Percentiles rank a stretch among this genome's conserved stretches.
Conservation (phyloP, 306 rosid genomes). For the Alnus glutinosa region DNA sequence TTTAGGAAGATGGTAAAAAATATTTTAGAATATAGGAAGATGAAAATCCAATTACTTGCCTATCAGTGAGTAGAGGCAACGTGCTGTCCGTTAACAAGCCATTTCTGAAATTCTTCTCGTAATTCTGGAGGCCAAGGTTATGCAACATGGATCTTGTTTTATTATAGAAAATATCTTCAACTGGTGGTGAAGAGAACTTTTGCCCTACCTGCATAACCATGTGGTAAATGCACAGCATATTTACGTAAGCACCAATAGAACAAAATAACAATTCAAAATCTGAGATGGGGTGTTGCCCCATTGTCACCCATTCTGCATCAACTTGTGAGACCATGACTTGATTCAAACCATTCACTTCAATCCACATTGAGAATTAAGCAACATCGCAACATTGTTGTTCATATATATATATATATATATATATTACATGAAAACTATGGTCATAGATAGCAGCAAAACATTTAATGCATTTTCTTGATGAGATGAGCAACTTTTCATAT, state of each 20-base stretch:
- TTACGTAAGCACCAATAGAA: not conserved
- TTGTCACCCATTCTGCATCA: not conserved
- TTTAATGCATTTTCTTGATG: not conserved
- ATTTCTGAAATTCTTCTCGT: conserved; percentile 89
- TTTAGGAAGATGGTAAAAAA: conserved; percentile 3
- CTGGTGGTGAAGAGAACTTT: conserved; percentile 74
- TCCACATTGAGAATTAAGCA: not conserved
- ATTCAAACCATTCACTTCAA: not conserved
- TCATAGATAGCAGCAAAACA: not conserved
- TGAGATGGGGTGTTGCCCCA: not conserved
- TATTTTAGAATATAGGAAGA: not conserved
- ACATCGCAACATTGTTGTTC: not conserved
- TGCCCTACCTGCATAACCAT: conserved; percentile 66
- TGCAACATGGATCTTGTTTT: conserved; percentile 78
- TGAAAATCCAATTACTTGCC: conserved; percentile 48
- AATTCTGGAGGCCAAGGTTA: conserved; percentile 84
- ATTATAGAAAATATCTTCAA: conserved; percentile 60
- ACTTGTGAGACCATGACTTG: not conserved
- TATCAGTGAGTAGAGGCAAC: conserved; percentile 89
- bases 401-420: not conserved
- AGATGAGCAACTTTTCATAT: not conserved
- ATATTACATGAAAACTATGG: not conserved
- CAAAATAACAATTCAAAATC: conserved; percentile 1
- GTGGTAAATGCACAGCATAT: not conserved
- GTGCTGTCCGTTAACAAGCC: conserved; percentile 81